Evolutionary conservation across 139 green algal genomes (phyloP).

Genomic region (Spirogloea muscicola): DNA sequence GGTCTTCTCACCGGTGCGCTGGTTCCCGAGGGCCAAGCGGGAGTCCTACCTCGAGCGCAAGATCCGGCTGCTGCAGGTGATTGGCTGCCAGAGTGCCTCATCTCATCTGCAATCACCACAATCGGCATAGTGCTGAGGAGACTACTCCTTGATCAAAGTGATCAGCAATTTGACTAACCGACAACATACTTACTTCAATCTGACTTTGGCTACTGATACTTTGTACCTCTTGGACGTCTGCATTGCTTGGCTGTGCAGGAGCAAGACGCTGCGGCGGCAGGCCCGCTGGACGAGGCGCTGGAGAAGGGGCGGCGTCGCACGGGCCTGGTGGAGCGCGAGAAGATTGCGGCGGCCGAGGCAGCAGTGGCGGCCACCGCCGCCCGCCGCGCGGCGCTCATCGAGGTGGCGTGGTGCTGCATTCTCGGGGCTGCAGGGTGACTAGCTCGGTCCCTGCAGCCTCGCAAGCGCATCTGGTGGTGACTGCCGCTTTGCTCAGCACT

Average conservation of each 20-base stretch:
- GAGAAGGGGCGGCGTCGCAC: not conserved
- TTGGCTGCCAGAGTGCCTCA: no score
- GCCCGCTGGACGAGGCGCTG: conserved; percentile 13
- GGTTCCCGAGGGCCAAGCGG: conserved; percentile 12
- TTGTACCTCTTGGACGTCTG: no score
- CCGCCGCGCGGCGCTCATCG: conserved; percentile 13
- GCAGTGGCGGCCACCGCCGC: conserved; percentile 2
- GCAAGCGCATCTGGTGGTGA: no score
- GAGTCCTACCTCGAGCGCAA: conserved; percentile 25
- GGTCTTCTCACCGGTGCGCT: conserved; percentile 12
- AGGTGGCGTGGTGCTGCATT: conserved; percentile 38
- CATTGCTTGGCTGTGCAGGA: conserved; percentile 23
- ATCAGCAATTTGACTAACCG: no score
- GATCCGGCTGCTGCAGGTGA: conserved; percentile 19
- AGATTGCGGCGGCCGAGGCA: conserved; percentile 17
- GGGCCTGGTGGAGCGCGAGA: conserved; percentile 35
- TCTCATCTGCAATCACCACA: no score
- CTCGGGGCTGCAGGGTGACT: conserved; percentile 38
- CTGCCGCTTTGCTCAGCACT: no score
- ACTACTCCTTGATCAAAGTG: no score
- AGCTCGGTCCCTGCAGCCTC: no score
- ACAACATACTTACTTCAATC: no score
- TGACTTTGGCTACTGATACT: no score
- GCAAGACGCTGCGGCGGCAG: not conserved
- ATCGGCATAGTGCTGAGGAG: no score